Evolutionary conservation across 495 filamentous ascomycete species (phyloP).

Genomic region (Penicillium egyptiacum): DNA sequence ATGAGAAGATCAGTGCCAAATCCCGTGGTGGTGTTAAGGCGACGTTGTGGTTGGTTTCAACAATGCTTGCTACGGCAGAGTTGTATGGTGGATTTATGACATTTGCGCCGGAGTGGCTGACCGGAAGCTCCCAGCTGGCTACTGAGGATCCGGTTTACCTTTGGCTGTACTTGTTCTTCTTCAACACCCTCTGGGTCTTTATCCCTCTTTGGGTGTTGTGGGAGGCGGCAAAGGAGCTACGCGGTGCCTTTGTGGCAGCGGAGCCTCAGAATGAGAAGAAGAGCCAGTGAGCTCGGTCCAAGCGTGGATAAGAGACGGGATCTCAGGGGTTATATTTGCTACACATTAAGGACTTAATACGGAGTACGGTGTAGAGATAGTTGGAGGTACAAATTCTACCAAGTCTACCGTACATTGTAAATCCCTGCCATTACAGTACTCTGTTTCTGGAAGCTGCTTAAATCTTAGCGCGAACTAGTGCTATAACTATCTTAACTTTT

Average conservation of each 20-base stretch:
- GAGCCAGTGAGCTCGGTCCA: conserved; percentile 9
- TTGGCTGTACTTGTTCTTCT: conserved; percentile 87
- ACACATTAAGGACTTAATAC: too few relatives aligned
- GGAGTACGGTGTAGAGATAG: too few relatives aligned
- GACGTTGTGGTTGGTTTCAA: conserved; percentile 67
- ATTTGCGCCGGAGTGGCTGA: conserved; percentile 92
- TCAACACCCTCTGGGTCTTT: conserved; percentile 88
- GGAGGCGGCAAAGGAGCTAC: conserved; percentile 61
- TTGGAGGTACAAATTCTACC: too few relatives aligned
- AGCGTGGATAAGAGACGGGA: too few relatives aligned
- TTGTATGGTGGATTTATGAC: conserved; percentile 97
- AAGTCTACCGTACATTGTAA: too few relatives aligned
- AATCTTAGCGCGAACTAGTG: too few relatives aligned
- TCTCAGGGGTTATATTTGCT: too few relatives aligned
- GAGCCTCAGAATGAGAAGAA: conserved; percentile 20
- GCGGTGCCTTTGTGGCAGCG: conserved; percentile 50
- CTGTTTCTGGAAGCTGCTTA: too few relatives aligned
- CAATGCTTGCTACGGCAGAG: conserved; percentile 85
- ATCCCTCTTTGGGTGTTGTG: conserved; percentile 75
- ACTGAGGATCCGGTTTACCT: conserved; percentile 81
- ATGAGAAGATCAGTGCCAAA: conserved; percentile 18
- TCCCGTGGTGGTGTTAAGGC: conserved; percentile 45
- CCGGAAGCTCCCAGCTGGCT: conserved; percentile 71
- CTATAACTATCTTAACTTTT: too few relatives aligned
- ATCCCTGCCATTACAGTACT: too few relatives aligned